phyloP scores from a whole-genome alignment of 148 eudicot species.

The Hydrangea macrophylla region DNA sequence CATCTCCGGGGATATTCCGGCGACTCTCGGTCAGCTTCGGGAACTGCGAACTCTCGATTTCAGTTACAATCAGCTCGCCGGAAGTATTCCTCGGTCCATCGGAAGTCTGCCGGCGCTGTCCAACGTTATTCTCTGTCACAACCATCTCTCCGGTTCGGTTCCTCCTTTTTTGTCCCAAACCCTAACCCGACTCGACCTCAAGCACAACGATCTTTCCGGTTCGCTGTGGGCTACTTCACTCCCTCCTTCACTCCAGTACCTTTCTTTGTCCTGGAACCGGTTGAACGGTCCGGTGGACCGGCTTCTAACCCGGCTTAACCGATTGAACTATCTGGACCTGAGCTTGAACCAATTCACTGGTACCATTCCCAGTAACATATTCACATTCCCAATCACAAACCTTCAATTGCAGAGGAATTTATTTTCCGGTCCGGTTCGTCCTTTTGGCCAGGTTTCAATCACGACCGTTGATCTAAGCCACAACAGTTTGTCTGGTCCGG shows the following conservation, averaged over 20 bases:
- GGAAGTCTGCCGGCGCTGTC: slow-evolving; percentile 49
- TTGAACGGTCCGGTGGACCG: slow-evolving; percentile 58
- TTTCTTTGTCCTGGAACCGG: slow-evolving; percentile 66
- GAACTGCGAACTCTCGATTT: slow-evolving; percentile 59
- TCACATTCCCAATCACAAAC: slow-evolving; percentile 52
- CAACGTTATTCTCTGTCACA: slow-evolving; percentile 59
- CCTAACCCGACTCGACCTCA: slow-evolving; percentile 69
- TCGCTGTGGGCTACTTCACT: slow-evolving; percentile 35
- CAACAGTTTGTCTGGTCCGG: slow-evolving; percentile 60
- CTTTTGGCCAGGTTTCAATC: slow-evolving; percentile 46
- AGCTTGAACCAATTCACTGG: slow-evolving; percentile 79
- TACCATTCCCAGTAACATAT: slow-evolving; percentile 48
- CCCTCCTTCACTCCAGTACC: slow-evolving; percentile 55
- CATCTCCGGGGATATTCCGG: slow-evolving; percentile 64
- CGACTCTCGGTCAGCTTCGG: slow-evolving; percentile 36
- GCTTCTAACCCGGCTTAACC: slow-evolving; percentile 29
- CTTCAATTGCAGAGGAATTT: slow-evolving; percentile 65
- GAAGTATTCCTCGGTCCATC: slow-evolving; percentile 52
- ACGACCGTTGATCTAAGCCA: slow-evolving; percentile 72
- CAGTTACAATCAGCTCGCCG: slow-evolving; percentile 73
- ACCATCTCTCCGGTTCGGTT: slow-evolving; percentile 52
- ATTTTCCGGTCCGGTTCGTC: slow-evolving; percentile 60
- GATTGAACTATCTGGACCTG: slow-evolving; percentile 60
- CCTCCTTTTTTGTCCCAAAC: slow-evolving; percentile 44
- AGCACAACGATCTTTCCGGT: slow-evolving; percentile 70